Conservation (phyloP, 441 rosid species). For the Corymbia calophylla region DNA sequence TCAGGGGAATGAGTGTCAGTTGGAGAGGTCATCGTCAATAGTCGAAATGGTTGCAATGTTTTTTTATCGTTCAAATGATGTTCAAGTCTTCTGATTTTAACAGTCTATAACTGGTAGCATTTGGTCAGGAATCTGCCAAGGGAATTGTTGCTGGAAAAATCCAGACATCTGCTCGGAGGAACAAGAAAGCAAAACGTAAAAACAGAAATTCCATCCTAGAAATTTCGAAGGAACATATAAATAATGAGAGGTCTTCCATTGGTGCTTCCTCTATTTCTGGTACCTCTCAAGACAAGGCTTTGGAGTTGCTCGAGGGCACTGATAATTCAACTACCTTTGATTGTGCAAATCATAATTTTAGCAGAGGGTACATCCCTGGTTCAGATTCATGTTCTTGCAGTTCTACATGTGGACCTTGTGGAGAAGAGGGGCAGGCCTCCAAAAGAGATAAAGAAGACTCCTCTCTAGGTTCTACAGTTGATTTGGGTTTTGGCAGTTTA, state of each 20-base stretch:
- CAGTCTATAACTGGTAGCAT: constrained; percentile 39
- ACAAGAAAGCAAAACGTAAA: constrained; percentile 58
- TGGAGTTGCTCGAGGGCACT: constrained; percentile 11
- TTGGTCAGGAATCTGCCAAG: constrained; percentile 64
- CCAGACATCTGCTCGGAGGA: constrained; percentile 45
- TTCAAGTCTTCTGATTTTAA: constrained; percentile 17
- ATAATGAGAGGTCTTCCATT: constrained; percentile 21
- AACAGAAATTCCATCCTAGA: constrained; percentile 32
- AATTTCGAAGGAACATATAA: constrained; percentile 24
- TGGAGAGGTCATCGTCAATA: constrained; percentile 20
- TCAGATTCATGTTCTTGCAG: constrained; percentile 13
- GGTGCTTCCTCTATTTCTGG: constrained; percentile 23
- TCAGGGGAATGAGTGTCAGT: constrained; percentile 24
- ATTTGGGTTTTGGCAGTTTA: neutral
- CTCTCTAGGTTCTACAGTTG: constrained; percentile 21
- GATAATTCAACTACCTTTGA: constrained; percentile 9
- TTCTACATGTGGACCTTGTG: constrained; percentile 27
- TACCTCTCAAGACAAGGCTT: constrained; percentile 24
- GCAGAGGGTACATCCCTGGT: constrained; percentile 2
- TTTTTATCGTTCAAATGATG: constrained; percentile 18
- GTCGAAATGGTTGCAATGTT: constrained; percentile 35
- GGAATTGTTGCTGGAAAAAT: constrained; percentile 41
- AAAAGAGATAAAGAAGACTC: constrained; percentile 23
- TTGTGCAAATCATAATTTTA: constrained; percentile 17
- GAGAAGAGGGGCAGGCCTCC: constrained; percentile 19